Evolutionary conservation across 306 rosid genomes (phyloP), one percentile per base, ranked within the genome.

Genomic region (Astragalus glycyphyllos): DNA sequence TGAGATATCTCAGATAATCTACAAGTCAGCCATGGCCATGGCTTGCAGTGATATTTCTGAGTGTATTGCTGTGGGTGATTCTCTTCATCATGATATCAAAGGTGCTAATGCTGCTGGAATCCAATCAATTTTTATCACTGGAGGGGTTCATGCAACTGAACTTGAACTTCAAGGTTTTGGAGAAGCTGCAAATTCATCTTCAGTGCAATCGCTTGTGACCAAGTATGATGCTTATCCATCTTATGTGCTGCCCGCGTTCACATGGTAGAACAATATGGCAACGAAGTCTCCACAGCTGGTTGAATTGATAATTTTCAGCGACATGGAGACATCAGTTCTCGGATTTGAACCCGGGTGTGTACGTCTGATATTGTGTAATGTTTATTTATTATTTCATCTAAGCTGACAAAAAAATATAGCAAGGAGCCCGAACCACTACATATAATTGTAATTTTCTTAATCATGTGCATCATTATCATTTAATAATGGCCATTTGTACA

Each of bases 31-130:
- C 8, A 81, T 93, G 89, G 86, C 84, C 41, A 83, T 90, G 83
- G 87, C 85, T 26, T 86, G 95, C 31, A 83, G 84, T 32, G 84
- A 88, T 71, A 87, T 76, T 64, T 80, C 81, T 34, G 90, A 93
- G 26, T 84, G 86, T 17, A 77, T 93, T 57, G 92, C 97, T 1
- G 96, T 93, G 7, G 98, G 98, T 15, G 98, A 93, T 74, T 93
- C 98, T 72, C 90, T 90, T 23, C 96, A 93, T 79, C 98, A 93
- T 65, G 98, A 93, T 82, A 90, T 93, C 32, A 93, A 88, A 87
- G 97, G 98, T 13, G 97, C 97, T 16, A 93, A 93, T 80, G 89
- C 84, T 48, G 87, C 90, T 32, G 89, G 92, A 73, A 80, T 88
- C 48, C 64, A 90, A 53, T 90, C 97, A 35, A 81, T 84, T 72